Evolutionary conservation across 768 basidiomycete species (phyloP), one percentile per base, ranked within the genome.

Genomic region (Phylloporus arenicola): DNA sequence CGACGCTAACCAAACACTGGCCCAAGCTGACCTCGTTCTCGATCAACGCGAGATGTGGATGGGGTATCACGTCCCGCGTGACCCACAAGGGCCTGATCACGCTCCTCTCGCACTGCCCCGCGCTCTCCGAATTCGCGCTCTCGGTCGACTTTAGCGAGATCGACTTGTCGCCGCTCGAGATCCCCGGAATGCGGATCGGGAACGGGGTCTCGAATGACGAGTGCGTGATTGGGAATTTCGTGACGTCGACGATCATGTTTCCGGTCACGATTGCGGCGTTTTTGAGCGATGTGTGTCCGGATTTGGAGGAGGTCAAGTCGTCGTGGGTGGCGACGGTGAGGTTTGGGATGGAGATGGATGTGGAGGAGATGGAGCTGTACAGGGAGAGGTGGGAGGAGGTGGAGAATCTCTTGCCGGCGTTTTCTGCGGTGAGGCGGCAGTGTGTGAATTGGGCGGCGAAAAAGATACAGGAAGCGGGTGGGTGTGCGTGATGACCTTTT

Each of bases 181-280:
- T 55, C 12, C 43, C 52, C 0, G 44, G 30, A 0, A 14, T 20
- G 35, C 51, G 54, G 14, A 53, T 53, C 1, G 55, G 61, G 0
- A 27, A 52, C 2, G 61, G 61, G 13, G 34, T 50, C 10, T 27
- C 30, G 17, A 56, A 58, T 43, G 17, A 31, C n/a, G 20, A 1
- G 10, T 63, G 60, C 14, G 6, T 17, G 1, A 6, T 13, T 4
- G 58, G 53, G 6, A 51, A 60, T 12, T 65, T 64, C 17, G 52
- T 57, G 33, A 56, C 56, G 20, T 65, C 66, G 13, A 6, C 17
- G 9, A 64, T 68, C 48, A 3, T 24, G 17, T 34, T 17, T 39
- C 64, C 64, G 11, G 11, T 48, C 40, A 27, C 51, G 25, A 33
- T 68, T 0, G 61, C 64, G 7, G 59, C 59, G 47, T 68, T 68